phyloP scores from a whole-genome alignment of 1,139 yeast genomes.

The Diutina sp. region DNA sequence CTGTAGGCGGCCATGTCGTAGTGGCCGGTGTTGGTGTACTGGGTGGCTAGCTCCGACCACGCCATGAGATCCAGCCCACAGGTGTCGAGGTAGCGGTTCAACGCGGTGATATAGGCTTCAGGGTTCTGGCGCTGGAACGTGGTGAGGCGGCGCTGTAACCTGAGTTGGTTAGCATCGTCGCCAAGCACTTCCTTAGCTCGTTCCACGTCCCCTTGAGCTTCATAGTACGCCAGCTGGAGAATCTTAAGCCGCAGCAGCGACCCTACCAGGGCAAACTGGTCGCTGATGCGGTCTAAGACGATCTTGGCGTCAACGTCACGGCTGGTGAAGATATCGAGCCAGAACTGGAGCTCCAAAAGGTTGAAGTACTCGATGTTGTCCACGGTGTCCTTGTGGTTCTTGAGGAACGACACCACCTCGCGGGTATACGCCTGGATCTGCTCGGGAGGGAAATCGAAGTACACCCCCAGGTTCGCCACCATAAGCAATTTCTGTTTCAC shows the following conservation, averaged over 20 bases:
- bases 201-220: slow-evolving; percentile 25
- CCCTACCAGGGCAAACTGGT: slow-evolving; percentile 37
- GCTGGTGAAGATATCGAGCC: slow-evolving; percentile 47
- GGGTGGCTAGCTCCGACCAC: slow-evolving; percentile 66
- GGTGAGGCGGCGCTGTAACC: slow-evolving; percentile 21
- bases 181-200: slow-evolving; percentile 26
- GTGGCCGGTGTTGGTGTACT: slow-evolving; percentile 47
- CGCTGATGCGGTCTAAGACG: slow-evolving; percentile 49
- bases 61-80: slow-evolving; percentile 65
- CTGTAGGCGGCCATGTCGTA: slow-evolving; percentile 57
- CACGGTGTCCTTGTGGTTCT: slow-evolving; percentile 5
- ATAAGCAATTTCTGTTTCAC: background rate
- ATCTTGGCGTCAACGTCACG: slow-evolving; percentile 63
- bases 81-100: slow-evolving; percentile 35
- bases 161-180: slow-evolving; percentile 21
- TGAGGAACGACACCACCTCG: slow-evolving; percentile 6
- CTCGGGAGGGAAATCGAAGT: background rate
- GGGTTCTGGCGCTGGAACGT: slow-evolving; percentile 16
- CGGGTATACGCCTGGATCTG: background rate
- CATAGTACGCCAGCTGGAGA: slow-evolving; percentile 44
- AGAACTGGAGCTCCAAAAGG: slow-evolving; percentile 61
- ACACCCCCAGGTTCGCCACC: background rate
- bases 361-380: slow-evolving; percentile 33
- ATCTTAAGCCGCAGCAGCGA: slow-evolving; percentile 43
- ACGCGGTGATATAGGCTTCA: slow-evolving; percentile 31